Percentiles rank a stretch among this genome's conserved stretches.
phyloP scores from a whole-genome alignment of 495 filamentous ascomycete species.

The Bathelium albidoporum region DNA sequence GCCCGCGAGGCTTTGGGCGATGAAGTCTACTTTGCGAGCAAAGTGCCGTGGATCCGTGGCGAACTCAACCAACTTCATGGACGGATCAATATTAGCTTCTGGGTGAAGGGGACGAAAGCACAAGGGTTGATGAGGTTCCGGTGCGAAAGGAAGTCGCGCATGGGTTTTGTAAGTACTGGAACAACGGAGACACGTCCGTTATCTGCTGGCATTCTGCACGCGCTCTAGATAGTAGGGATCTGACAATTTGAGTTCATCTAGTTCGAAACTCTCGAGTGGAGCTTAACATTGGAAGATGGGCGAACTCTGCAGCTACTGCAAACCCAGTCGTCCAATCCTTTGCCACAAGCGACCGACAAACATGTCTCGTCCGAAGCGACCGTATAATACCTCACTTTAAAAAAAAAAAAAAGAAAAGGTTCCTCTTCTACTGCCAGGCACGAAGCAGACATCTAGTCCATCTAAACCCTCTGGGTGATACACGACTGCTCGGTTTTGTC shows the following conservation, averaged over 20 bases:
- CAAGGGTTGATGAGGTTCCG: slow-evolving; percentile 70
- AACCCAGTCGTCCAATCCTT: not conserved
- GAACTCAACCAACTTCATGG: slow-evolving; percentile 92
- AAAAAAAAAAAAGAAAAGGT: no score
- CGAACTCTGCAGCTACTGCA: slow-evolving; percentile 24
- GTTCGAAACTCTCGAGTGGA: slow-evolving; percentile 97
- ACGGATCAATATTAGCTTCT: slow-evolving; percentile 74
- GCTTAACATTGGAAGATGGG: slow-evolving; percentile 65
- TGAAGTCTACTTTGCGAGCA: slow-evolving; percentile 80
- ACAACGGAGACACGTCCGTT: not conserved
- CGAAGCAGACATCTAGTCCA: no score
- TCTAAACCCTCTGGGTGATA: no score
- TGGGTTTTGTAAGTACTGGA: slow-evolving; percentile 52
- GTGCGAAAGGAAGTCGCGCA: slow-evolving; percentile 60
- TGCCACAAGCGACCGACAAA: not conserved
- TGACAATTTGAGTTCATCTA: slow-evolving; percentile 26
- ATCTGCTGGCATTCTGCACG: not conserved
- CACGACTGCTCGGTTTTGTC: no score
- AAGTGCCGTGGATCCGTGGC: slow-evolving; percentile 88
- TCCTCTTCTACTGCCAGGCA: no score
- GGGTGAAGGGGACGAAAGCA: slow-evolving; percentile 71
- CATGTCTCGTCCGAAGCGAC: not conserved
- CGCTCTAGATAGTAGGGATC: not conserved
- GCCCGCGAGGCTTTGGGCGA: slow-evolving; percentile 75
- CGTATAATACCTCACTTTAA: not conserved